A percentile compares a stretch with the other conserved stretches of the same genome.
Evolutionary conservation across 2,329 filamentous ascomycete genomes (phyloP).

Genomic region (Drechslerella dactyloides): DNA sequence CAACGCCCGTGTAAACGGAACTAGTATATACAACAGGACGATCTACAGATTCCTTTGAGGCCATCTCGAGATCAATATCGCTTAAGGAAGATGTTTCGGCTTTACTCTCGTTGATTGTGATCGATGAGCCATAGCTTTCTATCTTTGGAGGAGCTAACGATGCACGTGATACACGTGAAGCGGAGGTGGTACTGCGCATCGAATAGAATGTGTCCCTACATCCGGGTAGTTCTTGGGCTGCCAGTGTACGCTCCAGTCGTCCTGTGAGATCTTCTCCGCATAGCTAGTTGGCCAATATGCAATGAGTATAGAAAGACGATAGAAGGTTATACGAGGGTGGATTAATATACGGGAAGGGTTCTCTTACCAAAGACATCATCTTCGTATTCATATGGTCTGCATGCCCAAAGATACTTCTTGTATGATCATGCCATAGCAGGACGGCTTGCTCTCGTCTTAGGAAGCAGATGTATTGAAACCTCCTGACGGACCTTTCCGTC

Average conservation of each 20-base stretch:
- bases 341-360: no score
- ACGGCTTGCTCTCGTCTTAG: constrained; percentile 19
- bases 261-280: constrained; percentile 24
- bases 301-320: no score
- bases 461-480: constrained; percentile 23
- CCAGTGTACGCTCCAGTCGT: neutral
- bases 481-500: constrained; percentile 7
- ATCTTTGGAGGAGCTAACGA: neutral
- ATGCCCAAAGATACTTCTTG: constrained; percentile 17
- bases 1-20: constrained; percentile 20
- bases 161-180: neutral
- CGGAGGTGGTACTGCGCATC: neutral
- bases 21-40: constrained; percentile 25
- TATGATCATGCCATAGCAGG: constrained; percentile 28
- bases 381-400: constrained; percentile 21
- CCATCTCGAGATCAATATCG: constrained; percentile 13
- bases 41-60: neutral
- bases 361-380: constrained; percentile 28
- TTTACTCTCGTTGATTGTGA: neutral
- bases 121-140: neutral
- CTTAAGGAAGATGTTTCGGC: neutral
- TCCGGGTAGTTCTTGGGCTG: neutral
- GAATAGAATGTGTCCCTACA: constrained; percentile 2
- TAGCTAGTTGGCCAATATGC: constrained; percentile 1
- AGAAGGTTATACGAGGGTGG: no score